These are phyloP conservation scores for Coccomyxa subellipsoidea DNA, from an alignment of 163 green algal genomes.

Conservation along the genomic window DNA sequence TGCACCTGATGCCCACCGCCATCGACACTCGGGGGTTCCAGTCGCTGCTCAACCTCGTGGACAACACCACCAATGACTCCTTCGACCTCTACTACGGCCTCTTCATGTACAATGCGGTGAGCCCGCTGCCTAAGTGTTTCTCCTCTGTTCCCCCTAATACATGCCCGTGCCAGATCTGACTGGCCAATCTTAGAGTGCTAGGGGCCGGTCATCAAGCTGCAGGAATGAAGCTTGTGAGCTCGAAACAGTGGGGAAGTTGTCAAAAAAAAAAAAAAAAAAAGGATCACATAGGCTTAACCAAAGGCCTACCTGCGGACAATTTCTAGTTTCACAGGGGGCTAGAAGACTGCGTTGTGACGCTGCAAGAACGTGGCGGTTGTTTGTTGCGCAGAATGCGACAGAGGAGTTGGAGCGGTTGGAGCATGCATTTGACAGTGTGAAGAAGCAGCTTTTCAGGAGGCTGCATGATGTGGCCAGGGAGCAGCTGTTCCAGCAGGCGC, in stretches of 20 bases:
- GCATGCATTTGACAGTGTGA: constrained; percentile 81
- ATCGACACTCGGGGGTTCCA: constrained; percentile 82
- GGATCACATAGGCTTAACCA: too few species aligned
- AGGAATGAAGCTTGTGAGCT: not conserved
- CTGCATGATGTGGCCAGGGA: constrained; percentile 66
- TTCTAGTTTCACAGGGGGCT: too few species aligned
- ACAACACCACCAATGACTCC: constrained; percentile 96
- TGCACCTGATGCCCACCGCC: constrained; percentile 64
- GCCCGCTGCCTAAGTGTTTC: not conserved
- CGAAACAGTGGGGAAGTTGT: too few species aligned
- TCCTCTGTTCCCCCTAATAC: not conserved
- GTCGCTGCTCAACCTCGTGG: constrained; percentile 86
- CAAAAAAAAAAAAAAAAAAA: too few species aligned
- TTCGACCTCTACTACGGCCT: constrained; percentile 99
- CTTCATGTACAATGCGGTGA: constrained; percentile 98
- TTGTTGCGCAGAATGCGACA: constrained; percentile 65
- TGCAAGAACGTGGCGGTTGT: too few species aligned
- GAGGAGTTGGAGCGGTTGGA: constrained; percentile 80
- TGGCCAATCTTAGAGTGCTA: not conserved
- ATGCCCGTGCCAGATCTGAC: not conserved
- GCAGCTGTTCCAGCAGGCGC: constrained; percentile 36
- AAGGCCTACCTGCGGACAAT: too few species aligned
- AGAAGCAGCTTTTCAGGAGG: constrained; percentile 85
- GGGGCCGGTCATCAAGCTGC: not conserved
- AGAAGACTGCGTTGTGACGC: too few species aligned